Evolutionary conservation across 257 asterid genomes (phyloP).

Genomic region (Buddleja alternifolia): DNA sequence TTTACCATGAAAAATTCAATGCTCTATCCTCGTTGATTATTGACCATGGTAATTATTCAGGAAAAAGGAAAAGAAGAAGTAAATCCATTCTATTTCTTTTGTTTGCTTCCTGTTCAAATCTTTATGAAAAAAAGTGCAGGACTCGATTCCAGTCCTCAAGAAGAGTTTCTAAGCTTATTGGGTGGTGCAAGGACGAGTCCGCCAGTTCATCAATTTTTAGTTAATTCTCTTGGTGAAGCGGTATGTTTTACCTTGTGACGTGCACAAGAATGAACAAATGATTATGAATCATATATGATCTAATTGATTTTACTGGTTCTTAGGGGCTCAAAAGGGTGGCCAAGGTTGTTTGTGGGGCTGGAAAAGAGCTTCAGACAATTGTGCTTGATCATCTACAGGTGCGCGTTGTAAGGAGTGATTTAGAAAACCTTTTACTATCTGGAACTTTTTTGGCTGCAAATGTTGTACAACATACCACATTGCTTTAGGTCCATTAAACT

Average conservation of each 20-base stretch:
- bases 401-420: conserved; percentile 6
- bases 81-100: conserved; percentile 18
- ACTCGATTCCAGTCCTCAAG: conserved; percentile 85
- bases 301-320: conserved; percentile 29
- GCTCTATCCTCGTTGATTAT: conserved; percentile 70
- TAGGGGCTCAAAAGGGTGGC: conserved; percentile 91
- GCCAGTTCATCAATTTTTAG: conserved; percentile 92
- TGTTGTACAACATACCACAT: conserved; percentile 1
- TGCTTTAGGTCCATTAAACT: conserved; percentile 11
- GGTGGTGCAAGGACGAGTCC: conserved; percentile 99
- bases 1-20: conserved; percentile 76
- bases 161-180: conserved; percentile 87
- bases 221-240: conserved; percentile 94
- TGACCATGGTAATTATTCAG: conserved; percentile 70
- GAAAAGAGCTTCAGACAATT: conserved; percentile 85
- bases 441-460: conserved; percentile 20
- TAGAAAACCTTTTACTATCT: background rate
- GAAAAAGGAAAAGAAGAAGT: conserved; percentile 17
- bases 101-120: conserved; percentile 31
- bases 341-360: conserved; percentile 80
- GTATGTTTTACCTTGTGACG: conserved; percentile 47
- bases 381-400: conserved; percentile 93
- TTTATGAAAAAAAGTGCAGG: conserved; percentile 51
- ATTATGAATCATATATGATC: conserved; percentile 27
- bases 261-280: conserved; percentile 18